phyloP scores from a whole-genome alignment of 192 early-diverging fungal species.

The Powellomyces hirtus region DNA sequence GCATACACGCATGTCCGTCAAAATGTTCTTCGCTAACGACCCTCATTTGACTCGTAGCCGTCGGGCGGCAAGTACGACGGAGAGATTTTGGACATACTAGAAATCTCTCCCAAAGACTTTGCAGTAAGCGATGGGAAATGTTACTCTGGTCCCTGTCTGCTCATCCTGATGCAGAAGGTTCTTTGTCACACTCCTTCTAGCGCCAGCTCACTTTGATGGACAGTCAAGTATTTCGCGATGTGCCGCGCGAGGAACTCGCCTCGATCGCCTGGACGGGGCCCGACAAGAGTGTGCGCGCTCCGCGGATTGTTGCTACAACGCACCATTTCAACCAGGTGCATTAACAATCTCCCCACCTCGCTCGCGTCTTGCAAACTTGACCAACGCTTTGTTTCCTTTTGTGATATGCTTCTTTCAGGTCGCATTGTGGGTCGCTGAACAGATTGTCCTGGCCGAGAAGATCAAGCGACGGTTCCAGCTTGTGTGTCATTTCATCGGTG shows the following conservation, averaged over 20 bases:
- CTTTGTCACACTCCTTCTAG: constrained; percentile 10
- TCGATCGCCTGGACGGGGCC: constrained; percentile 38
- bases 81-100: constrained; percentile 17
- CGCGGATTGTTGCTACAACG: constrained; percentile 38
- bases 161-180: background rate
- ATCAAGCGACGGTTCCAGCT: constrained; percentile 35
- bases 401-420: no score
- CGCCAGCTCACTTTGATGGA: constrained; percentile 38
- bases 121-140: constrained; percentile 22
- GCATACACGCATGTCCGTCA: no score
- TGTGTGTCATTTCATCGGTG: constrained; percentile 37
- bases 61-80: constrained; percentile 15
- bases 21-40: no score
- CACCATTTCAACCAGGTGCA: constrained; percentile 44
- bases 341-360: background rate
- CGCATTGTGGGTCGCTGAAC: constrained; percentile 38
- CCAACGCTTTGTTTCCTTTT: background rate
- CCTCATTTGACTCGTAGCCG: constrained; percentile 2
- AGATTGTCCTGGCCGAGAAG: constrained; percentile 34
- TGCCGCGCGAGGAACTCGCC: constrained; percentile 36
- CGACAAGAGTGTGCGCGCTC: constrained; percentile 30
- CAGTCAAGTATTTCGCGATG: constrained; percentile 30
- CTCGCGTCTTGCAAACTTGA: background rate
- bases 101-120: constrained; percentile 33
- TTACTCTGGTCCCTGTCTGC: background rate